Conservation (phyloP, 1,284 basidiomycete species). For the Ustilago hordei region DNA sequence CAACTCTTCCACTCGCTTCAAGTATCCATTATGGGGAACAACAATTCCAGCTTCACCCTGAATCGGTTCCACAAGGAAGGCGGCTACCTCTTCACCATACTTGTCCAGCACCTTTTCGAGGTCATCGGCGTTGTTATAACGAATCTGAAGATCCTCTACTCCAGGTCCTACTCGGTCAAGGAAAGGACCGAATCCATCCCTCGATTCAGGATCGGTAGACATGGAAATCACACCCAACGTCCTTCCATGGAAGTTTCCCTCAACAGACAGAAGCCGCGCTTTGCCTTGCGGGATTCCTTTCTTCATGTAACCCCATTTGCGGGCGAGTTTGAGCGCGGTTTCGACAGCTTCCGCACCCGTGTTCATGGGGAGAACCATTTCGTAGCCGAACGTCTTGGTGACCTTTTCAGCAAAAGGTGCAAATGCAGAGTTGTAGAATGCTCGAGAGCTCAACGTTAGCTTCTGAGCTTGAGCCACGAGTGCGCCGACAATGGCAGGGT, state of each 20-base stretch:
- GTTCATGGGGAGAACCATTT: slow-evolving; percentile 98
- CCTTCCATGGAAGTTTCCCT: slow-evolving; percentile 95
- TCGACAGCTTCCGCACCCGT: slow-evolving; percentile 97
- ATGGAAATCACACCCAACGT: slow-evolving; percentile 92
- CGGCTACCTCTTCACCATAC: slow-evolving; percentile 86
- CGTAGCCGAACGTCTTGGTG: slow-evolving; percentile 75
- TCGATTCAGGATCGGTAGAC: slow-evolving; percentile 93
- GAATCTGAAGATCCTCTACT: slow-evolving; percentile 62
- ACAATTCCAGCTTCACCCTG: slow-evolving; percentile 98
- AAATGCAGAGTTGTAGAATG: slow-evolving; percentile 94
- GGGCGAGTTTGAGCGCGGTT: slow-evolving; percentile 75
- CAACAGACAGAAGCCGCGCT: slow-evolving; percentile 87
- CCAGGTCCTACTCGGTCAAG: slow-evolving; percentile 84
- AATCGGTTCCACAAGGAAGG: slow-evolving; percentile 95
- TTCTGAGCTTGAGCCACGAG: slow-evolving; percentile 87
- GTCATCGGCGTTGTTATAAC: slow-evolving; percentile 74
- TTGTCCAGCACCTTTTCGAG: slow-evolving; percentile 83
- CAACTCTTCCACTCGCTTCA: slow-evolving; percentile 80
- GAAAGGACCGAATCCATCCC: slow-evolving; percentile 90
- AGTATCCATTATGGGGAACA: slow-evolving; percentile 90
- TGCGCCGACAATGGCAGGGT: slow-evolving; percentile 86
- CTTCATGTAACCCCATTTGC: slow-evolving; percentile 71
- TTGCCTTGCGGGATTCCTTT: slow-evolving; percentile 86
- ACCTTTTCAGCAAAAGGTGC: slow-evolving; percentile 88
- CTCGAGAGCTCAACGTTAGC: slow-evolving; percentile 92